These are phyloP conservation scores for Neurospora africana DNA, from an alignment of 495 filamentous ascomycete species.

Conservation along the genomic window DNA sequence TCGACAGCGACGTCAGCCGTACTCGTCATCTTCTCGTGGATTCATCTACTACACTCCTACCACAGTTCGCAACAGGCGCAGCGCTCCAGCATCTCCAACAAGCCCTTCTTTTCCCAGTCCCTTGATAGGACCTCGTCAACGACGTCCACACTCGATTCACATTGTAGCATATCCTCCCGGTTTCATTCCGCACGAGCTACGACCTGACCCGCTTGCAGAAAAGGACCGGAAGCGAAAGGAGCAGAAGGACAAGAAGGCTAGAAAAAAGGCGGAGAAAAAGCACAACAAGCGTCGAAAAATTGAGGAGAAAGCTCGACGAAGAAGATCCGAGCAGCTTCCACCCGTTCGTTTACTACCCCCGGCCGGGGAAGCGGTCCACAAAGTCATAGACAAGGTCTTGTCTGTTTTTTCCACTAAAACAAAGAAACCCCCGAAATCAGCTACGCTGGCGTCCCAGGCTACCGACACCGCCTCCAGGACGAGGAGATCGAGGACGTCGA, in stretches of 20 bases:
- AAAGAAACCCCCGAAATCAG: slow-evolving; percentile 4
- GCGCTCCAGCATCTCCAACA: not conserved
- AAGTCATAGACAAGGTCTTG: slow-evolving; percentile 32
- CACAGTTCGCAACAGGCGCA: slow-evolving; percentile 21
- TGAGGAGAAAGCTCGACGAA: slow-evolving; percentile 15
- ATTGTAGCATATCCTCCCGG: slow-evolving; percentile 44
- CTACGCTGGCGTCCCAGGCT: slow-evolving; percentile 3
- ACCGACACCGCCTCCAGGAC: slow-evolving; percentile 6
- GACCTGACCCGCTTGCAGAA: slow-evolving; percentile 19
- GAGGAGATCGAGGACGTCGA: slow-evolving; percentile 13
- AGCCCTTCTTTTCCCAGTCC: slow-evolving; percentile 33
- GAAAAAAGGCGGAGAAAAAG: slow-evolving; percentile 13
- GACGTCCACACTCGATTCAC: slow-evolving; percentile 45
- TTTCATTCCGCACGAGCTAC: slow-evolving; percentile 38
- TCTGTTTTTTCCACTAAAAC: slow-evolving; percentile 23
- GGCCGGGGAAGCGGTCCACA: slow-evolving; percentile 16
- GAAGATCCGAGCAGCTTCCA: slow-evolving; percentile 19
- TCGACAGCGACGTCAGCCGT: slow-evolving; percentile 22
- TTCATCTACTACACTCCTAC: slow-evolving; percentile 33
- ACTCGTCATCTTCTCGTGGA: slow-evolving; percentile 26
- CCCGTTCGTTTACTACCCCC: slow-evolving; percentile 20
- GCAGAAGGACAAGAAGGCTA: slow-evolving; percentile 21
- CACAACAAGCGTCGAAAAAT: slow-evolving; percentile 11
- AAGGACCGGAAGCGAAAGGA: slow-evolving; percentile 12
- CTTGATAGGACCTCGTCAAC: slow-evolving; percentile 39